A percentile compares a stretch with the other conserved stretches of the same genome.
Evolutionary conservation across 306 rosid species (phyloP).

Genomic region (Bauhinia variegata): DNA sequence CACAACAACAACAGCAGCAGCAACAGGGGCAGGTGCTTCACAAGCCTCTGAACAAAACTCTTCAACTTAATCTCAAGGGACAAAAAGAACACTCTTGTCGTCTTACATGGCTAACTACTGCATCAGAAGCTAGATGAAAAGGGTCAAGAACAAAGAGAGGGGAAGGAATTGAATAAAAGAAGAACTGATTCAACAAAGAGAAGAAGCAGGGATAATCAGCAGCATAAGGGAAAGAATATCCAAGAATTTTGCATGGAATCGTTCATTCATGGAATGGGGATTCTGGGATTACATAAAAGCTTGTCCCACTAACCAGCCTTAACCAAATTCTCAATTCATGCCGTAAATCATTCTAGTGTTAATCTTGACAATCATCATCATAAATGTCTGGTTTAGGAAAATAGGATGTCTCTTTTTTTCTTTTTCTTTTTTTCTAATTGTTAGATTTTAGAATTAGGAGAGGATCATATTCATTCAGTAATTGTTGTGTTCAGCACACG

Average conservation of each 20-base stretch:
- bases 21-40: slow-evolving; percentile 34
- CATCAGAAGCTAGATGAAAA: slow-evolving; percentile 34
- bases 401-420: not conserved
- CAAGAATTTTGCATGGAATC: slow-evolving; percentile 22
- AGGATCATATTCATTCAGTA: slow-evolving; percentile 41
- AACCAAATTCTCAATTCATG: slow-evolving; percentile 34
- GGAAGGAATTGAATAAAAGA: slow-evolving; percentile 15
- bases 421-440: not conserved
- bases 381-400: slow-evolving; percentile 30
- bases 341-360: slow-evolving; percentile 6
- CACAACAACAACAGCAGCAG: slow-evolving; percentile 32
- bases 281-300: slow-evolving; percentile 29
- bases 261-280: slow-evolving; percentile 40
- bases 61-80: slow-evolving; percentile 42
- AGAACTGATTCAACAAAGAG: slow-evolving; percentile 20
- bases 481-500: slow-evolving; percentile 40
- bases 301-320: slow-evolving; percentile 43
- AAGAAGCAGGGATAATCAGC: slow-evolving; percentile 32
- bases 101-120: slow-evolving; percentile 51
- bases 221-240: slow-evolving; percentile 27
- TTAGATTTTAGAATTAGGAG: slow-evolving; percentile 48
- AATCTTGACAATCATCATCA: slow-evolving; percentile 31
- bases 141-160: slow-evolving; percentile 13
- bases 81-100: slow-evolving; percentile 22
- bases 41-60: slow-evolving; percentile 68